Evolutionary conservation across 768 basidiomycete species (phyloP), one percentile per base, ranked within the genome.

Genomic region (Tulasnella sp.): DNA sequence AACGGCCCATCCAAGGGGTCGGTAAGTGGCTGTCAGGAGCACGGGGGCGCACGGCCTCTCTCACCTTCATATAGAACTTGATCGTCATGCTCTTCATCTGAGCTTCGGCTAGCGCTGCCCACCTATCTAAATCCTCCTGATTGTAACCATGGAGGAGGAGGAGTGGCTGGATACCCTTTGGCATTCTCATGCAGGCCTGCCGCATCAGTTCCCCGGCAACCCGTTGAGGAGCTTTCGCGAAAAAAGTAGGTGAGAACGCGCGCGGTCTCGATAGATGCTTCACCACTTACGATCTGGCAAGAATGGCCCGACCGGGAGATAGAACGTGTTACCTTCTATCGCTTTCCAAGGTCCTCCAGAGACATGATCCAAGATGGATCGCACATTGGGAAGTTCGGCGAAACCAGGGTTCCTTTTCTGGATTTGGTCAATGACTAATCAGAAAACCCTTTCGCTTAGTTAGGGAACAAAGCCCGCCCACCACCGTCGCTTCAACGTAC

Each of bases 61-160:
- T 44, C 75, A 75, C 75, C 52, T 56, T 42, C 44, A 75, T 75
- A 34, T 75, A 75, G 10, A 48, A 56, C 34, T 75, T 75, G 21
- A 56, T 27, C 34, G 44, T 31, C 34, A 75, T 56, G 46, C 56
- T 56, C 46, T 34, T 44, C 44, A 75, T 75, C 34, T 75, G 44
- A 56, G 39, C 75, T 36, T 75, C 75, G 12, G 75, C 76, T 40
- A 21, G 31, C 16, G 58, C 38, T 7, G 58, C 42, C 76, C 76
- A 77, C 6, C 58, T 6, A 27, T 77, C 56, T 10, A 77, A 19
- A 16, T 40, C 58, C 38, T 77, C 58, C 42, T 31, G 58, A 77
- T 36, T 56, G 34, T 77, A 77, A 19, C 76, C 76, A 39, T 77
- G 56, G 3, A 58, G 58, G 3, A 68, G 6, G 14, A 68, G 62